A percentile compares a stretch with the other conserved stretches of the same genome.
These are phyloP conservation scores for Plasmopara halstedii DNA, from an alignment of 352 stramenopile genomes.

Conservation along the genomic window DNA sequence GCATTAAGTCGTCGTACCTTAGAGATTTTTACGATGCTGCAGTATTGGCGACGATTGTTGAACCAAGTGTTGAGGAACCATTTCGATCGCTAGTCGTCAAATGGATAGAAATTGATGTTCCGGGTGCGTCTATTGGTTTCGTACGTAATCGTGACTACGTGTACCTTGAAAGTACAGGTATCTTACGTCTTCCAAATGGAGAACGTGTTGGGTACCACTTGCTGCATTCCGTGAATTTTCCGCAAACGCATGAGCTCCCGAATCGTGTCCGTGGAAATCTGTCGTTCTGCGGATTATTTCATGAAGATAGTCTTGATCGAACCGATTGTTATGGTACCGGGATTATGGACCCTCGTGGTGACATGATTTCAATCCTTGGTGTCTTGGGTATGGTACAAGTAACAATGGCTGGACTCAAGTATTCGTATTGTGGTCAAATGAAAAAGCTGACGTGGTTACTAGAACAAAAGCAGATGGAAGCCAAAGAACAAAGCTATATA, in stretches of 20 bases:
- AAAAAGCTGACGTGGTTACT: slow-evolving; percentile 28
- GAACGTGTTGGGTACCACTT: slow-evolving; percentile 22
- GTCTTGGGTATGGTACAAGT: slow-evolving; percentile 16
- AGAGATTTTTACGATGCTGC: slow-evolving; percentile 28
- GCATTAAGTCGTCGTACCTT: slow-evolving; percentile 23
- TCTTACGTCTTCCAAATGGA: slow-evolving; percentile 11
- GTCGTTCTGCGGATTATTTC: slow-evolving; percentile 34
- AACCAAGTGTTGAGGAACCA: slow-evolving; percentile 35
- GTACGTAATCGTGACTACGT: slow-evolving; percentile 20
- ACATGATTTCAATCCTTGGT: slow-evolving; percentile 12
- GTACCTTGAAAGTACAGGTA: slow-evolving; percentile 18
- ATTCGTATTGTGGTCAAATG: slow-evolving; percentile 25
- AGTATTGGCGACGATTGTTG: slow-evolving; percentile 34
- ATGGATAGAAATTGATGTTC: slow-evolving; percentile 30
- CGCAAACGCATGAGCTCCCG: slow-evolving; percentile 18
- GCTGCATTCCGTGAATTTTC: slow-evolving; percentile 21
- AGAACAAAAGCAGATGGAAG: slow-evolving; percentile 12
- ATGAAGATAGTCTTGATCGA: slow-evolving; percentile 10
- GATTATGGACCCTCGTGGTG: slow-evolving; percentile 17
- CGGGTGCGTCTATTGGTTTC: slow-evolving; percentile 13
- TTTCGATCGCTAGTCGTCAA: slow-evolving; percentile 31
- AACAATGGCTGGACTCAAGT: slow-evolving; percentile 20
- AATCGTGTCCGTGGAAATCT: slow-evolving; percentile 30
- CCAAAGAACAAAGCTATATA: slow-evolving; percentile 1
- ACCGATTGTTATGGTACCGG: slow-evolving; percentile 15